Evolutionary conservation across 345 rosid genomes (phyloP), one percentile per base, ranked within the genome.

Genomic region (Citrus sp.): DNA sequence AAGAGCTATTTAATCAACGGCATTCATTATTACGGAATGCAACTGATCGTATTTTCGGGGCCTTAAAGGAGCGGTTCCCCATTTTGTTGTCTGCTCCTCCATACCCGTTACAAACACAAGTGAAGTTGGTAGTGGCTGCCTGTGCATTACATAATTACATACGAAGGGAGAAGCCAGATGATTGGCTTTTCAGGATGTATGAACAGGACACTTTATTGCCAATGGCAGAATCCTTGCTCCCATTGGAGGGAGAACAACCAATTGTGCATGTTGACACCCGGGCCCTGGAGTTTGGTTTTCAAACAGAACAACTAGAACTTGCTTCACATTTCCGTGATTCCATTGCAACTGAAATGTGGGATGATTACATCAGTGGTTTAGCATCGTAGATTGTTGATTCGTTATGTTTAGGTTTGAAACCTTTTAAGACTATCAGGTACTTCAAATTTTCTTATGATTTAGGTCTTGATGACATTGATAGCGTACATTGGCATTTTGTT

Each of bases 11-110:
- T 78, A 95, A 93, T 83, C 92, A 91, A 79, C 88, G 93, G n/a
- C 98, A 92, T 79, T 82, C 85, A 6, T 13, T 88, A 32, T 67
- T 92, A 79, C 88, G 86, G 83, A 86, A 78, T 61, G 87, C 87
- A 10, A 84, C 87, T 63, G 85, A 81, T 72, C 86, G 91, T 2
- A 79, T 75, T 62, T 89, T 95, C 49, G 95, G 89, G 13, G 93
- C 95, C 22, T 82, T 95, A 78, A 95, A 90, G 82, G 91, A 89
- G 56, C 88, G 98, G 14, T 95, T 95, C 61, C 98, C 98, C 0
- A 95, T 93, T 77, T 79, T 95, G 79, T 86, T 84, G 83, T 74
- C 95, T 24, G 94, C 98, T 82, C 98, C 98, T 67, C 97, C 98
- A 5, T 93, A 95, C 80, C 95, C 98, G 63, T 86, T 93, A 37